A percentile compares a stretch with the other conserved stretches of the same genome.
Evolutionary conservation across 192 early-diverging fungal species (phyloP).

Genomic region (Gigaspora rosea): DNA sequence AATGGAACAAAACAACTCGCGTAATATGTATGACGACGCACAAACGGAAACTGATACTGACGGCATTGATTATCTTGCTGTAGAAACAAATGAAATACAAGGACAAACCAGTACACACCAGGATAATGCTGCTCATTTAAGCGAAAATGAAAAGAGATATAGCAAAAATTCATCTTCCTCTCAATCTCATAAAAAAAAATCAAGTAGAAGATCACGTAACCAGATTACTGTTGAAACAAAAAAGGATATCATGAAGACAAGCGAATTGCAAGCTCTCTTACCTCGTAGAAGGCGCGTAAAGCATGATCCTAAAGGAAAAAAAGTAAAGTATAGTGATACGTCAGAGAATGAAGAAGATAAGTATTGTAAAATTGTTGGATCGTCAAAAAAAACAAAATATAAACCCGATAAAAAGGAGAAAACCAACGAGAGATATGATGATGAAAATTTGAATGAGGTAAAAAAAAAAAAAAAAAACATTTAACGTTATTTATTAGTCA

Average conservation of each 20-base stretch:
- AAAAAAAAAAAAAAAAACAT: background rate
- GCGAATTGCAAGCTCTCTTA: background rate
- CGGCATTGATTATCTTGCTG: too few relatives aligned
- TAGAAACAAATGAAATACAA: too few relatives aligned
- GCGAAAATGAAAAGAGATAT: too few relatives aligned
- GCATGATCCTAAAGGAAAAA: background rate
- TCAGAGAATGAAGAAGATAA: background rate
- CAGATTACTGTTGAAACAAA: background rate
- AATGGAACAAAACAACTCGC: too few relatives aligned
- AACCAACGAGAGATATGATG: background rate
- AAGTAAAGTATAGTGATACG: background rate
- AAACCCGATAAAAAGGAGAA: background rate
- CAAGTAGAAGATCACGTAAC: too few relatives aligned
- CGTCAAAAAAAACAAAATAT: background rate
- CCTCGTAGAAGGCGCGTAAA: background rate
- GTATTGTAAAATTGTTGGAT: background rate
- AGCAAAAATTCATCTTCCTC: too few relatives aligned
- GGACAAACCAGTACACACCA: too few relatives aligned
- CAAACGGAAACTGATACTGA: too few relatives aligned
- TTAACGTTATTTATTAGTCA: background rate
- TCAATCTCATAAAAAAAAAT: too few relatives aligned
- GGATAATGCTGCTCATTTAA: too few relatives aligned
- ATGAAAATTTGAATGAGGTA: conserved; percentile 1
- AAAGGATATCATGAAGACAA: background rate
- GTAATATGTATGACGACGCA: too few relatives aligned